Evolutionary conservation across 768 basidiomycete genomes (phyloP).

Genomic region (Leccinum broughii): DNA sequence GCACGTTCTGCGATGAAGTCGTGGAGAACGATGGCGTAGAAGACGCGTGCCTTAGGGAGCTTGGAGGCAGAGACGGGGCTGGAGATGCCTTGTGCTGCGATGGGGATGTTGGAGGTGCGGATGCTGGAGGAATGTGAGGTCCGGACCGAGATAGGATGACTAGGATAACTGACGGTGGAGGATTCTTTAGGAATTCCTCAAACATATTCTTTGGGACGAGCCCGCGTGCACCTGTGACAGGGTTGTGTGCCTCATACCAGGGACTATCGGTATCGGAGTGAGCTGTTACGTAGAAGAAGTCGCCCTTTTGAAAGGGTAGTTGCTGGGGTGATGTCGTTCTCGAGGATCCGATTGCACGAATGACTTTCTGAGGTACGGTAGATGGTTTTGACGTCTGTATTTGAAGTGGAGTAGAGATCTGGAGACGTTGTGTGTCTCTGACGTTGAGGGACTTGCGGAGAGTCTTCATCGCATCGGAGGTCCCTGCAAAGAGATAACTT

Average conservation of each 20-base stretch:
- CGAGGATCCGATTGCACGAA: conserved; percentile 75
- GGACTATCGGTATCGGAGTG: conserved; percentile 57
- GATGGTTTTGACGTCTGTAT: conserved; percentile 46
- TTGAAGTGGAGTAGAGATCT: conserved; percentile 71
- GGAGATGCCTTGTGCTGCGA: conserved; percentile 21
- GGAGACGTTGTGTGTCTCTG: conserved; percentile 56
- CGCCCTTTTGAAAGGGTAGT: conserved; percentile 88
- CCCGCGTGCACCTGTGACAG: conserved; percentile 86
- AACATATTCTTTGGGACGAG: conserved; percentile 86
- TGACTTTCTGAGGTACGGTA: conserved; percentile 77
- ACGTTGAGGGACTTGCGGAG: conserved; percentile 73
- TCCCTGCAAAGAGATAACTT: not conserved
- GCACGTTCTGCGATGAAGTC: conserved; percentile 95
- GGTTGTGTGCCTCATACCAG: conserved; percentile 97
- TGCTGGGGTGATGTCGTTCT: conserved; percentile 76
- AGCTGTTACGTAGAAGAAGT: conserved; percentile 94
- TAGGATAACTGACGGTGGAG: conserved; percentile 41
- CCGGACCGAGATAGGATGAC: not conserved
- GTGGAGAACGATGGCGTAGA: conserved; percentile 94
- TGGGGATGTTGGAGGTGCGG: conserved; percentile 41
- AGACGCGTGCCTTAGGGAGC: conserved; percentile 55
- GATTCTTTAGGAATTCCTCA: conserved; percentile 83
- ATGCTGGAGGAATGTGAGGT: conserved; percentile 27
- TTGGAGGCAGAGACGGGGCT: conserved; percentile 37
- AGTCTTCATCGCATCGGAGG: conserved; percentile 61